Evolutionary conservation across 352 stramenopile species (phyloP).

Genomic region (Globisporangium uncinulatum): DNA sequence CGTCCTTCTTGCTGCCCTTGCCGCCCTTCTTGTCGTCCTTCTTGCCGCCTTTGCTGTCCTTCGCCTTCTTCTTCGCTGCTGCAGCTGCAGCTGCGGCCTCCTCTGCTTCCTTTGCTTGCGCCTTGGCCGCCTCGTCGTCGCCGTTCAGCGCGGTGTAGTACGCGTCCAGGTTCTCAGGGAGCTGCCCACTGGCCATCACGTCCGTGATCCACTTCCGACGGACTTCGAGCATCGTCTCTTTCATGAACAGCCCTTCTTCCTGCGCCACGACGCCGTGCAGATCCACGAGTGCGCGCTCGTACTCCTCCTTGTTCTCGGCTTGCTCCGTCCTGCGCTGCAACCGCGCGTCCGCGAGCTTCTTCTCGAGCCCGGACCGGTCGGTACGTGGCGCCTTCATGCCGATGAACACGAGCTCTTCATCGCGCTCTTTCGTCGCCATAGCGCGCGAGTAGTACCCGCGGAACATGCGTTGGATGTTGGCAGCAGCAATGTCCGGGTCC

Average conservation of each 20-base stretch:
- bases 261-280: conserved; percentile 73
- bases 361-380: conserved; percentile 60
- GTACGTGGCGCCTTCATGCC: conserved; percentile 84
- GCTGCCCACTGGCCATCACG: conserved; percentile 73
- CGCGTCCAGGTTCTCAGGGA: conserved; percentile 87
- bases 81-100: conserved; percentile 20
- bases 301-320: conserved; percentile 89
- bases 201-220: conserved; percentile 92
- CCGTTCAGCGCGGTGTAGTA: conserved; percentile 76
- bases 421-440: conserved; percentile 54
- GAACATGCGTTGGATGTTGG: conserved; percentile 89
- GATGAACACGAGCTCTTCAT: conserved; percentile 90
- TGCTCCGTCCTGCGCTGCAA: conserved; percentile 89
- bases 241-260: conserved; percentile 92
- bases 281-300: conserved; percentile 81
- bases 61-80: conserved; percentile 18
- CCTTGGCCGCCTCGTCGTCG: conserved; percentile 32
- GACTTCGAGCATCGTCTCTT: conserved; percentile 89
- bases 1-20: conserved; percentile 50
- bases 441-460: conserved; percentile 75
- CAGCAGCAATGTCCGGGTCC: conserved; percentile 88
- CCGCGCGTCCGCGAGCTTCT: conserved; percentile 66
- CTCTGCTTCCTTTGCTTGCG: conserved; percentile 56
- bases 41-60: conserved; percentile 39
- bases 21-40: conserved; percentile 43